phyloP scores from a whole-genome alignment of 2,329 filamentous ascomycete genomes.

The Grosmannia huntii region DNA sequence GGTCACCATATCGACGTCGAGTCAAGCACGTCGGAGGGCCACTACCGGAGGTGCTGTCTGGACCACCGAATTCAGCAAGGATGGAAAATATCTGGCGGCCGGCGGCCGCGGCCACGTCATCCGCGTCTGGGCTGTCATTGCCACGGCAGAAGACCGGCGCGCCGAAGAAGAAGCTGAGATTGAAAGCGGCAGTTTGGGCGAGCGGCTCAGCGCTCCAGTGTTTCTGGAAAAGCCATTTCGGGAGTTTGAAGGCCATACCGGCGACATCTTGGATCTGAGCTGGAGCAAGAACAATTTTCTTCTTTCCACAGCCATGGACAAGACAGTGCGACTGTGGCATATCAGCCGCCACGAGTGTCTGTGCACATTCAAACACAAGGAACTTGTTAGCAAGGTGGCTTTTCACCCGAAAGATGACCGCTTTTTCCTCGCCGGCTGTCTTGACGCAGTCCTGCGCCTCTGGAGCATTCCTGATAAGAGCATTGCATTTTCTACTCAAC shows the following conservation, averaged over 20 bases:
- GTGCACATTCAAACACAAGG: conserved; percentile 86
- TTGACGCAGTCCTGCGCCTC: conserved; percentile 75
- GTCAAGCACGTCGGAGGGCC: conserved; percentile 26
- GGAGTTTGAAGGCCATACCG: conserved; percentile 73
- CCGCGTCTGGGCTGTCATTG: conserved; percentile 78
- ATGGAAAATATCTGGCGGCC: conserved; percentile 84
- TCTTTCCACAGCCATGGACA: conserved; percentile 94
- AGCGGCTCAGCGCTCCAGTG: conserved; percentile 75
- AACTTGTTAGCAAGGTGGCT: conserved; percentile 87
- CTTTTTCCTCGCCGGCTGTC: conserved; percentile 87
- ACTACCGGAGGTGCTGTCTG: conserved; percentile 59
- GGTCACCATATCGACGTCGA: conserved; percentile 17
- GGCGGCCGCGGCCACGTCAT: conserved; percentile 80
- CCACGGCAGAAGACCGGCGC: conserved; percentile 65
- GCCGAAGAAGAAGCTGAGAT: conserved; percentile 59
- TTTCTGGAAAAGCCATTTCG: conserved; percentile 67
- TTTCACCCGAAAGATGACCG: conserved; percentile 93
- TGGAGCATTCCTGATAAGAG: conserved; percentile 97
- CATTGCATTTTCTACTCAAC: conserved; percentile 68
- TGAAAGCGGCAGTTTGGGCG: conserved; percentile 33
- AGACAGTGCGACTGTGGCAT: conserved; percentile 92
- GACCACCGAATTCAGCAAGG: conserved; percentile 85
- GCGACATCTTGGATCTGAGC: conserved; percentile 78
- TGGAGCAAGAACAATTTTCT: conserved; percentile 99
- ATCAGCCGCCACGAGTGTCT: conserved; percentile 73